Evolutionary conservation across 352 stramenopile genomes (phyloP).

Genomic region (Phytopythium aichiense): DNA sequence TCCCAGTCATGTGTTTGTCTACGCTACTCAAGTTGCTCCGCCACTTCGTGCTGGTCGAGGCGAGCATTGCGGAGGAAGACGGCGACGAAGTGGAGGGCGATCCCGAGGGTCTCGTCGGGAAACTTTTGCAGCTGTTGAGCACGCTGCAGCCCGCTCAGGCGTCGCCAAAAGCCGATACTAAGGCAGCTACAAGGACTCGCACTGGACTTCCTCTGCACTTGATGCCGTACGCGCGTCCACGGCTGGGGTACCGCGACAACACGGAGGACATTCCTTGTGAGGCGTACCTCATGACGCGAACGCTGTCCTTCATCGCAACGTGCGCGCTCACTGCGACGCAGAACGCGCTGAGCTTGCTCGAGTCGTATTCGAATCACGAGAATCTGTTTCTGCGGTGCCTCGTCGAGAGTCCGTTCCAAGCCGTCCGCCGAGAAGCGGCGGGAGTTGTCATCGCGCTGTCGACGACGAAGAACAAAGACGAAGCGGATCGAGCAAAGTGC

Average conservation of each 20-base stretch:
- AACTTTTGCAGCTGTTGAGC: conserved; percentile 38
- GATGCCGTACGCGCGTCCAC: conserved; percentile 28
- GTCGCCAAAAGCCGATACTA: neutral
- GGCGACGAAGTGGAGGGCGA: conserved; percentile 18
- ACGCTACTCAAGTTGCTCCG: conserved; percentile 69
- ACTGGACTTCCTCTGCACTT: conserved; percentile 18
- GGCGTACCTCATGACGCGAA: conserved; percentile 52
- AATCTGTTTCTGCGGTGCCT: conserved; percentile 42
- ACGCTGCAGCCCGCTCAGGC: conserved; percentile 24
- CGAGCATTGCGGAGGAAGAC: conserved; percentile 25
- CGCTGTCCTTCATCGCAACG: conserved; percentile 48
- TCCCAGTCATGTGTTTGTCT: conserved; percentile 61
- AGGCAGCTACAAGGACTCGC: conserved; percentile 5
- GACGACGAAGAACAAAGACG: conserved; percentile 36
- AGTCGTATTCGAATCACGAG: conserved; percentile 31
- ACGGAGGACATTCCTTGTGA: conserved; percentile 37
- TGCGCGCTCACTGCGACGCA: conserved; percentile 24
- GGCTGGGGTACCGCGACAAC: conserved; percentile 47
- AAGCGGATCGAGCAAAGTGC: conserved; percentile 41
- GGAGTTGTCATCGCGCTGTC: conserved; percentile 38
- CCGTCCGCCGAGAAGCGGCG: conserved; percentile 45
- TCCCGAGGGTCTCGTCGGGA: conserved; percentile 28
- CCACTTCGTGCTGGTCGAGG: conserved; percentile 62
- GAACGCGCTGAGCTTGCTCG: conserved; percentile 29
- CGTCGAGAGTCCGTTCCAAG: conserved; percentile 38